Evolutionary conservation across 2,329 filamentous ascomycete genomes (phyloP).

Genomic region (Pseudogymnoascus sp.): DNA sequence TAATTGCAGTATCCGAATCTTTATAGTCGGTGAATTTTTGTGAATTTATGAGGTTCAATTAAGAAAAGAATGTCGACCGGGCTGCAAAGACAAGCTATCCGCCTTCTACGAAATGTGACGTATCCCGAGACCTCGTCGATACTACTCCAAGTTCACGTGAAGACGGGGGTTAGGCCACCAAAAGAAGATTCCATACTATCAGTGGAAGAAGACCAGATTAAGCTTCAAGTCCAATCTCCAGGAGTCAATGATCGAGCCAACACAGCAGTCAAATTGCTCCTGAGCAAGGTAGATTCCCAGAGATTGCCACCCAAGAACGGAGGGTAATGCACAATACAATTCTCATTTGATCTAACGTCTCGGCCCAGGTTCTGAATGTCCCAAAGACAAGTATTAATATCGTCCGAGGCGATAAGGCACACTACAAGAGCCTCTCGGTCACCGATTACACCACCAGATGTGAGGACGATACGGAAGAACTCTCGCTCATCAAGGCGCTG

Average conservation of each 20-base stretch:
- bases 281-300: not conserved
- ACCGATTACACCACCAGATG: not conserved
- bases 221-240: conserved; percentile 1
- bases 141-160: conserved; percentile 3
- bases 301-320: not conserved
- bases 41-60: not conserved
- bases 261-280: not conserved
- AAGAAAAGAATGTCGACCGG: not conserved
- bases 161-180: not conserved
- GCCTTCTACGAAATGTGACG: not conserved
- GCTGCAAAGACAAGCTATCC: not conserved
- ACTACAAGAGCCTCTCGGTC: not conserved
- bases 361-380: not conserved
- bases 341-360: not conserved
- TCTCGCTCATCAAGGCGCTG: conserved; percentile 2
- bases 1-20: not conserved
- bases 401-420: not conserved
- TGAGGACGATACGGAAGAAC: not conserved
- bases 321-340: not conserved
- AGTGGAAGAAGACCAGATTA: not conserved
- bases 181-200: not conserved
- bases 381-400: not conserved
- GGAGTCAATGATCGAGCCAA: conserved; percentile 3
- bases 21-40: not conserved
- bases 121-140: not conserved